Conservation (phyloP, 805 yeast species). For the Yarrowia divulgata region DNA sequence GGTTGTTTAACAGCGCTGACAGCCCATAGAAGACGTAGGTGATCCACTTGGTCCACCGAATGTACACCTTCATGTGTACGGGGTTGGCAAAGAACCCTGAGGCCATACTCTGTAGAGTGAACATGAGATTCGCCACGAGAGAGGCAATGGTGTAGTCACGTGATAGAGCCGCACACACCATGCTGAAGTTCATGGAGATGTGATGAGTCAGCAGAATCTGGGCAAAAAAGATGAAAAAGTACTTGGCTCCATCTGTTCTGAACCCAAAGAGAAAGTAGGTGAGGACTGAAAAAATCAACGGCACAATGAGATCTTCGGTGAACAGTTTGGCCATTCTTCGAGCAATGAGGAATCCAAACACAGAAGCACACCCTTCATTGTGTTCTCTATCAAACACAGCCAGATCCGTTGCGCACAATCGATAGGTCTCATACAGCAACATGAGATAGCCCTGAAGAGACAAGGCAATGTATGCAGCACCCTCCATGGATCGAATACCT, state of each 20-base stretch:
- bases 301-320: slow-evolving; percentile 72
- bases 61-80: slow-evolving; percentile 78
- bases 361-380: slow-evolving; percentile 70
- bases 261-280: slow-evolving; percentile 83
- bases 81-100: slow-evolving; percentile 84
- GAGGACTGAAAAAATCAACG: slow-evolving; percentile 63
- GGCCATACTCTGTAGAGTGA: slow-evolving; percentile 76
- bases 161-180: slow-evolving; percentile 60
- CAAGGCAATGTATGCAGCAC: slow-evolving; percentile 60
- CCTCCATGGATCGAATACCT: slow-evolving; percentile 68
- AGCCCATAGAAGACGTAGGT: slow-evolving; percentile 81
- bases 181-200: slow-evolving; percentile 63
- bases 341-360: slow-evolving; percentile 69
- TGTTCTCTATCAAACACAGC: slow-evolving; percentile 70
- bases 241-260: slow-evolving; percentile 54
- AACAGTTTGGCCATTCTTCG: slow-evolving; percentile 70
- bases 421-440: slow-evolving; percentile 63
- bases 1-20: slow-evolving; percentile 70
- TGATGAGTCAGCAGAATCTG: slow-evolving; percentile 64
- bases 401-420: slow-evolving; percentile 63
- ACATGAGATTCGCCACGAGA: slow-evolving; percentile 65
- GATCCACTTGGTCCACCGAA: slow-evolving; percentile 80
- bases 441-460: slow-evolving; percentile 65
- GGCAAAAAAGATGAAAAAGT: slow-evolving; percentile 70
- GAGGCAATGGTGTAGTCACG: slow-evolving; percentile 69